Evolutionary conservation across 2,329 filamentous ascomycete species (phyloP).

Genomic region (Pestalotiopsis sp.): DNA sequence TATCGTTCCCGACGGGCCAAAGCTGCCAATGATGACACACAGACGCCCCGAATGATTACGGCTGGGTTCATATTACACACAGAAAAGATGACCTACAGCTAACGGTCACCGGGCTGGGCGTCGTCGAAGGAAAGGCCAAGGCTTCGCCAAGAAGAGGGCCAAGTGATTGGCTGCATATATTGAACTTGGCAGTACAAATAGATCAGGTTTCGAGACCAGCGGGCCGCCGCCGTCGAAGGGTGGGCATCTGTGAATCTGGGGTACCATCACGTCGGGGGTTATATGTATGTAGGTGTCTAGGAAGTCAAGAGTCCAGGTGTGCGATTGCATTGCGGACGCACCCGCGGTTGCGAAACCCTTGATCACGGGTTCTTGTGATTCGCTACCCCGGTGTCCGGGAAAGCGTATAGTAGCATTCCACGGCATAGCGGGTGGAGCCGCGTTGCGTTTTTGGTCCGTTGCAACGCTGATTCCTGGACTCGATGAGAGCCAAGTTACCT

Average conservation of each 20-base stretch:
- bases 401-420: not conserved
- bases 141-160: not conserved
- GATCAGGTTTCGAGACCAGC: not conserved
- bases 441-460: not conserved
- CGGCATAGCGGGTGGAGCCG: not conserved
- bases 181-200: not conserved
- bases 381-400: not conserved
- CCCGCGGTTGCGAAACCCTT: not conserved
- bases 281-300: no score
- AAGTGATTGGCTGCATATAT: conserved; percentile 2
- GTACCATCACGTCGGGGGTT: not conserved
- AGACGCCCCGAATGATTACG: no score
- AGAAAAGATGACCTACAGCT: not conserved
- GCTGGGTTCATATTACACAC: no score
- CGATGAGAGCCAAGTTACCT: no score
- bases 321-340: not conserved
- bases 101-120: not conserved
- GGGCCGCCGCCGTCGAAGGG: not conserved
- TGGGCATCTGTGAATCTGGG: not conserved
- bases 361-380: not conserved
- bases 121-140: not conserved
- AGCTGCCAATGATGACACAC: not conserved
- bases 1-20: not conserved
- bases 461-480: not conserved
- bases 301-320: not conserved